Evolutionary conservation across 139 green algal species (phyloP).

Genomic region (Coelastrella sp.): DNA sequence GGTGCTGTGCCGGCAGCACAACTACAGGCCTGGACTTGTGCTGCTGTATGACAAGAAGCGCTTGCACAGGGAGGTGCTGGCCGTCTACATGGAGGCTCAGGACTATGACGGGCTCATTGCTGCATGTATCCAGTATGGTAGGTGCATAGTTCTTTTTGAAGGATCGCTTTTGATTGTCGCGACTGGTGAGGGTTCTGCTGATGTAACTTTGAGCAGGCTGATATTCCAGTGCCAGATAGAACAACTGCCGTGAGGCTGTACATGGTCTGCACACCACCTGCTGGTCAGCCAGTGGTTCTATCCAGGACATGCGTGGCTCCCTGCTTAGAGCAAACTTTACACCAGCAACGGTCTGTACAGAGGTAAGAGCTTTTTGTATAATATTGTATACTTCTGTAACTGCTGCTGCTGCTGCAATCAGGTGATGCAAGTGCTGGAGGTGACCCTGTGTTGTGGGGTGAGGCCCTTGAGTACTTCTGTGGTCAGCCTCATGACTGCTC

Average conservation of each 20-base stretch:
- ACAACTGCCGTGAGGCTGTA: no score
- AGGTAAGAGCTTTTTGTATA: neutral
- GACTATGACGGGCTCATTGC: constrained; percentile 83
- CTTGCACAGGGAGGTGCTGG: constrained; percentile 85
- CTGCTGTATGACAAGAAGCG: constrained; percentile 91
- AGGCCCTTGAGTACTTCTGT: constrained; percentile 82
- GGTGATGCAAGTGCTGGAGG: constrained; percentile 57
- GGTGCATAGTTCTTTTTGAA: constrained; percentile 37
- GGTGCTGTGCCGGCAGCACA: constrained; percentile 80
- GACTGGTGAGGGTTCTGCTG: no score
- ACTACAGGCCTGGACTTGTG: constrained; percentile 81
- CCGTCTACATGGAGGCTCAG: constrained; percentile 78
- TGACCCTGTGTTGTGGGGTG: constrained; percentile 88
- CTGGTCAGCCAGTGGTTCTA: neutral
- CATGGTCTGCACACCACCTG: neutral
- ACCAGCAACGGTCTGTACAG: no score
- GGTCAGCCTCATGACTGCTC: constrained; percentile 40
- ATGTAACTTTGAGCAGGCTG: neutral
- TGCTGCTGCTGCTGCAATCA: neutral
- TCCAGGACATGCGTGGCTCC: no score
- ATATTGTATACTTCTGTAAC: neutral
- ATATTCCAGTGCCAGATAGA: neutral
- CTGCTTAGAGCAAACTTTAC: no score
- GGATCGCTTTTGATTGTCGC: neutral
- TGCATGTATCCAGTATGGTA: constrained; percentile 78